Conservation (phyloP, 768 basidiomycete species). For the Lentinula detonsa region DNA sequence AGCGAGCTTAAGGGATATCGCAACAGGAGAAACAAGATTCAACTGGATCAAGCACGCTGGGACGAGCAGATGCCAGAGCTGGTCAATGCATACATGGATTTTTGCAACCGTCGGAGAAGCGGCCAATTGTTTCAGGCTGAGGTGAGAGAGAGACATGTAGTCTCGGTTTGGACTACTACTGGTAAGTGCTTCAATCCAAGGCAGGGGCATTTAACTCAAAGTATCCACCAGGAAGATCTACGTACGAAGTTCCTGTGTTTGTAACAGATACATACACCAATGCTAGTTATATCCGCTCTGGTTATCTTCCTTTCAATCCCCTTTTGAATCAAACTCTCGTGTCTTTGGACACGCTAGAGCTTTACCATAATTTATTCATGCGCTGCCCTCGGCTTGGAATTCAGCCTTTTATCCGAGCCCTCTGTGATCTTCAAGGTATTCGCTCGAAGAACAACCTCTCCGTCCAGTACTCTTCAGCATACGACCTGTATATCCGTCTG, state of each 20-base stretch:
- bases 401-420: neutral
- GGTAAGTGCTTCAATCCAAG: too few species aligned
- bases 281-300: neutral
- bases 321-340: neutral
- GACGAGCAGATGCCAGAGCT: neutral
- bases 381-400: conserved; percentile 13
- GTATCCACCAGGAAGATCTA: too few species aligned
- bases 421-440: conserved; percentile 14
- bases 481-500: conserved; percentile 11
- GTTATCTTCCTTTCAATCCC: neutral
- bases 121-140: too few species aligned
- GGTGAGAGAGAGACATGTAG: too few species aligned
- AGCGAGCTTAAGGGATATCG: neutral
- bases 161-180: too few species aligned
- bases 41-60: neutral
- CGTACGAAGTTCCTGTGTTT: too few species aligned
- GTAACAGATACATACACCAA: neutral
- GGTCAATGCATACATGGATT: neutral
- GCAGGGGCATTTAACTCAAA: too few species aligned
- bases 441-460: neutral
- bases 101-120: neutral
- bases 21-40: neutral
- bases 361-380: conserved; percentile 1
- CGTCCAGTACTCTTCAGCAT: conserved; percentile 3
- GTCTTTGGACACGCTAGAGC: conserved; percentile 4